Percentiles rank a stretch among this genome's conserved stretches.
Evolutionary conservation across 1,284 basidiomycete species (phyloP).

Genomic region (Ceratobasidium sp.): DNA sequence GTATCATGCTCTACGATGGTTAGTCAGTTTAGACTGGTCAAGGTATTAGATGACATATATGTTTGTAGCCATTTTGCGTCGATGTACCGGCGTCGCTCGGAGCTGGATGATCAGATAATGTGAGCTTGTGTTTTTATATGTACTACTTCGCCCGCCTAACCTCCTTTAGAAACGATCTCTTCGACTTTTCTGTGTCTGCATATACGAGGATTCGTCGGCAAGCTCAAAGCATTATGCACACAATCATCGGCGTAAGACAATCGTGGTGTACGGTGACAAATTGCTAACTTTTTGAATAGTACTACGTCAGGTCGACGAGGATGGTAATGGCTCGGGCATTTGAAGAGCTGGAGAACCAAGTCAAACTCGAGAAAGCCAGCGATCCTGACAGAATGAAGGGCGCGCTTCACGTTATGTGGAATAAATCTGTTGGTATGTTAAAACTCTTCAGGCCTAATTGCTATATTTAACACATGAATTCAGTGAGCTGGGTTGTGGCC

Average conservation of each 20-base stretch:
- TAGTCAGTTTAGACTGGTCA: too few relatives aligned
- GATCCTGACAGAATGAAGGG: constrained; percentile 96
- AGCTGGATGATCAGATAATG: constrained; percentile 82
- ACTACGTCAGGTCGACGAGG: constrained; percentile 84
- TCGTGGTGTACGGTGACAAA: constrained; percentile 23
- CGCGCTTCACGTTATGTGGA: constrained; percentile 87
- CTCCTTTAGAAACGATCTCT: constrained; percentile 46
- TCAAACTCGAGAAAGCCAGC: constrained; percentile 66
- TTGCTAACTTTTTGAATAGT: constrained; percentile 56
- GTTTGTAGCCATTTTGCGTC: constrained; percentile 49
- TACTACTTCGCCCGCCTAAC: background rate
- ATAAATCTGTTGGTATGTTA: constrained; percentile 73
- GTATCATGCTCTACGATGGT: constrained; percentile 70
- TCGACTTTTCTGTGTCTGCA: constrained; percentile 86
- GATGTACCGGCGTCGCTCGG: constrained; percentile 80
- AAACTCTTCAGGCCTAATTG: constrained; percentile 8
- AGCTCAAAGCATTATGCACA: constrained; percentile 77
- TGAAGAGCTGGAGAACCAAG: constrained; percentile 63
- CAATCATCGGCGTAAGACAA: constrained; percentile 68
- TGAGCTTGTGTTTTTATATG: constrained; percentile 69
- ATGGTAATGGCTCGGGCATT: constrained; percentile 79
- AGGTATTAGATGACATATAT: background rate
- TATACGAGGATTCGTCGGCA: constrained; percentile 83
- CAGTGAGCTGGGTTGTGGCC: constrained; percentile 29
- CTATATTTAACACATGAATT: background rate